A percentile compares a stretch with the other conserved stretches of the same genome.
Evolutionary conservation across 2,329 filamentous ascomycete genomes (phyloP).

Genomic region (Pseudopithomyces maydicus): DNA sequence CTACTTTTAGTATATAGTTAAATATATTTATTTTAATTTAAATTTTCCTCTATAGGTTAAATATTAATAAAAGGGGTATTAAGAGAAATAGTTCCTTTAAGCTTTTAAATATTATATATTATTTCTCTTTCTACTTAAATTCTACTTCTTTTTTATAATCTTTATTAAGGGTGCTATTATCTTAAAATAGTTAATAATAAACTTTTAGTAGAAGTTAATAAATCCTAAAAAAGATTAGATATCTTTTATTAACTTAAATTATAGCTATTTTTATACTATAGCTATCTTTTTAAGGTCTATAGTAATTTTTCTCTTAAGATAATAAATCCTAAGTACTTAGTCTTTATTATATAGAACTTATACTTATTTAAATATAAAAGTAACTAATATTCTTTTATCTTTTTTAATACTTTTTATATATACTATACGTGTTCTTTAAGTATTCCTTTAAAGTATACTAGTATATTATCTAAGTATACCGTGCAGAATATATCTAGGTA

Average conservation of each 20-base stretch:
- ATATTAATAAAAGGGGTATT: background rate
- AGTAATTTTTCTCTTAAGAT: background rate
- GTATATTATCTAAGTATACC: background rate
- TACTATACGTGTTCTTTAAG: too few species aligned
- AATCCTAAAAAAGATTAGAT: background rate
- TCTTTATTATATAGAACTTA: background rate
- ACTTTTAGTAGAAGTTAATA: background rate
- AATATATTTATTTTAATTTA: constrained; percentile 5
- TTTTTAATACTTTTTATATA: background rate
- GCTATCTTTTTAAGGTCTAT: background rate
- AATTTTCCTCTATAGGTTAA: background rate
- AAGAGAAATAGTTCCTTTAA: too few species aligned
- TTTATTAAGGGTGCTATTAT: background rate
- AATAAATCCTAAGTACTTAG: background rate
- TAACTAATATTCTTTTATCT: background rate
- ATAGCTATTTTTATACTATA: background rate
- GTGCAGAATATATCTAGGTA: background rate
- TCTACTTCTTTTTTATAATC: background rate
- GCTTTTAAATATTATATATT: too few species aligned
- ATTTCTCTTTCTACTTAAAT: background rate
- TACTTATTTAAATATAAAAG: background rate
- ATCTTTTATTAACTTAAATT: background rate
- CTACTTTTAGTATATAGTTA: background rate
- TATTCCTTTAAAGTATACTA: background rate
- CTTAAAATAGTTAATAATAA: background rate